phyloP scores from a whole-genome alignment of 1,284 basidiomycete species.

The Sporisorium iseilematis-ciliati region DNA sequence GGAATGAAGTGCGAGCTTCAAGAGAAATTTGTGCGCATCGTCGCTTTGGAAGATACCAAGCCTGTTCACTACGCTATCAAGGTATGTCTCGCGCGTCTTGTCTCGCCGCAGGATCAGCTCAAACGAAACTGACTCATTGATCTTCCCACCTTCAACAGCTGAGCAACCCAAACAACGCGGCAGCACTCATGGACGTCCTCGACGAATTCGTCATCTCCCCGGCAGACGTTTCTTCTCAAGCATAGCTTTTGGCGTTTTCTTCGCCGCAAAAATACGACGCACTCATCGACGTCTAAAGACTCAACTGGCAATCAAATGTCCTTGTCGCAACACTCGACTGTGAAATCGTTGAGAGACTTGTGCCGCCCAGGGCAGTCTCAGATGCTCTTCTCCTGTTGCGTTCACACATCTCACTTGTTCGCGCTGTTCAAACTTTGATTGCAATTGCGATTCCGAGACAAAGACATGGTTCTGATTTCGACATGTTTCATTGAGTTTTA shows the following conservation, averaged over 20 bases:
- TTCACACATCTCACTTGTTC: neutral
- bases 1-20: slow-evolving; percentile 85
- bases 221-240: slow-evolving; percentile 20
- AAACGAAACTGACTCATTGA: neutral
- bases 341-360: neutral
- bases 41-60: slow-evolving; percentile 63
- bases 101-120: neutral
- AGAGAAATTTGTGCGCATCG: slow-evolving; percentile 70
- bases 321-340: neutral
- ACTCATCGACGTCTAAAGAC: neutral
- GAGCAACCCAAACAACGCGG: slow-evolving; percentile 53
- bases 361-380: neutral
- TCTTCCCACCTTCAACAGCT: slow-evolving; percentile 14
- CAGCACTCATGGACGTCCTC: slow-evolving; percentile 51
- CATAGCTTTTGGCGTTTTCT: slow-evolving; percentile 8
- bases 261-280: neutral
- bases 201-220: slow-evolving; percentile 32
- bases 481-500: neutral
- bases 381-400: neutral
- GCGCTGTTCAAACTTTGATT: neutral
- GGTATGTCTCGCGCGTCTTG: slow-evolving; percentile 31
- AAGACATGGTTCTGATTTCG: slow-evolving; percentile 7
- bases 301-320: slow-evolving; percentile 2
- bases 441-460: slow-evolving; percentile 10
- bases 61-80: slow-evolving; percentile 65